Base-by-base conservation (phyloP, 2,329 filamentous ascomycete species). In the Trichoderma breve region DNA sequence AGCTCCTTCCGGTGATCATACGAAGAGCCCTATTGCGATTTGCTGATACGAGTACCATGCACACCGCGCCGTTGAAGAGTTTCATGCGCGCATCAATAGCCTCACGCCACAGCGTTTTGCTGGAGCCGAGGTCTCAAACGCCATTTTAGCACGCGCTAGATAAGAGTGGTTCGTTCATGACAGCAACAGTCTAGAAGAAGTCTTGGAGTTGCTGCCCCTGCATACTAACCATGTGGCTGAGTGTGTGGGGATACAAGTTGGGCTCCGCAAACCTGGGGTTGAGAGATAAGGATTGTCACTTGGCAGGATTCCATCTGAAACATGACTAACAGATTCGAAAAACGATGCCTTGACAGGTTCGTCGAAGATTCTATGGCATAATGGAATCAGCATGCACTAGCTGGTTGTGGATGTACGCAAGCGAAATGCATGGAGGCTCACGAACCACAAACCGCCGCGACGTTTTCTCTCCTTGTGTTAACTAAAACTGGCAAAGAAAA, bases 251-350 rank as follows among this genome's bases (percentile, higher is more conserved):
- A 53, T n/a, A 6, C 18, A 18, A 4, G 15, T 39, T 26, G 47
- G 8, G 9, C 63, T 57, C 63, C 63, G 63, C 63, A 66, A 66
- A 66, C 63, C 63, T 66, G 63, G 63, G 63, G 63, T 66, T 66
- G n/a, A 66, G 47, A 66, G 63, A 66, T 66, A 66, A 66, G 21
- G 18, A 53, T 55, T 55, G 47, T 15, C 30, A 57, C 53, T 53
- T 66, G 63, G 30, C 63, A 66, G 63, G 47, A 15, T 32, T n/a
- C 21, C 30, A 57, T 32, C 32, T 66, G 63, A 66, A 66, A 55
- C 30, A 11, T 39, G 30, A 57, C 47, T 66, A 66, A 28, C 63
- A 57, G 47, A 57, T 39, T 36, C 43, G 12, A 30, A 53, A 53
- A 36, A 39, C 30, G 28, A 36, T 24, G 61, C 61, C 43, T 11